These are phyloP conservation scores for Penicillium sp. DNA, from an alignment of 2,329 filamentous ascomycete genomes.

Conservation along the genomic window DNA sequence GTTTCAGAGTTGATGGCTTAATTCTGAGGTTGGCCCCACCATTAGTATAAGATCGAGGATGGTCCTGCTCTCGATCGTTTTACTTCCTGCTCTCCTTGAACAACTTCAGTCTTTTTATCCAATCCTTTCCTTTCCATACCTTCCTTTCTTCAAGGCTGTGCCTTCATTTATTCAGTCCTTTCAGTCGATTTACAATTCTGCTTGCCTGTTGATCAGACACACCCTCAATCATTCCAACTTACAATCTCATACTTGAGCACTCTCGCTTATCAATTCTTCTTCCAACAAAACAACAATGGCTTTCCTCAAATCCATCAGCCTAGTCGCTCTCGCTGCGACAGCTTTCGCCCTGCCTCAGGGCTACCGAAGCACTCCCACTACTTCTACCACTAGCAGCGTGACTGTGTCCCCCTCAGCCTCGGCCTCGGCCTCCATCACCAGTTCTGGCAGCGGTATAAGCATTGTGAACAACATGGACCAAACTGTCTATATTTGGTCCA, in stretches of 20 bases:
- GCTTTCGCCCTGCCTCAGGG: slow-evolving; percentile 1
- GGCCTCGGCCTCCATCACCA: slow-evolving; percentile 3
- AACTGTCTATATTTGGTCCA: slow-evolving; percentile 34
- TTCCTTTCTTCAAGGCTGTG: slow-evolving; percentile 7
- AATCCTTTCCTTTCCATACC: background rate
- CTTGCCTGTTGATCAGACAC: slow-evolving; percentile 4
- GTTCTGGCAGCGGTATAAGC: slow-evolving; percentile 24
- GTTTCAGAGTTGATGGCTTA: slow-evolving; percentile 4
- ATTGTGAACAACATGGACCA: slow-evolving; percentile 33
- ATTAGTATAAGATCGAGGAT: slow-evolving; percentile 4
- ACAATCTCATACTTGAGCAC: background rate
- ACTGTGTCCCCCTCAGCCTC: background rate
- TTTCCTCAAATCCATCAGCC: slow-evolving; percentile 8
- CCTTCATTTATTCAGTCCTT: slow-evolving; percentile 1
- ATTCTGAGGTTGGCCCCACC: slow-evolving; percentile 1
- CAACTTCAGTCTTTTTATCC: background rate
- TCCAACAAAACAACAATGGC: slow-evolving; percentile 3
- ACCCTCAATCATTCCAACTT: background rate
- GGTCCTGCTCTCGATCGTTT: no score
- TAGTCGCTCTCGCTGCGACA: background rate
- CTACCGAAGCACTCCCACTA: background rate
- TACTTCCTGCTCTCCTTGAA: background rate
- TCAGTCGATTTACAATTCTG: background rate
- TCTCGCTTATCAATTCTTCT: background rate
- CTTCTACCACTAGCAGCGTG: background rate